phyloP scores from a whole-genome alignment of 495 filamentous ascomycete species.

The Hypoxylon cercidicola region DNA sequence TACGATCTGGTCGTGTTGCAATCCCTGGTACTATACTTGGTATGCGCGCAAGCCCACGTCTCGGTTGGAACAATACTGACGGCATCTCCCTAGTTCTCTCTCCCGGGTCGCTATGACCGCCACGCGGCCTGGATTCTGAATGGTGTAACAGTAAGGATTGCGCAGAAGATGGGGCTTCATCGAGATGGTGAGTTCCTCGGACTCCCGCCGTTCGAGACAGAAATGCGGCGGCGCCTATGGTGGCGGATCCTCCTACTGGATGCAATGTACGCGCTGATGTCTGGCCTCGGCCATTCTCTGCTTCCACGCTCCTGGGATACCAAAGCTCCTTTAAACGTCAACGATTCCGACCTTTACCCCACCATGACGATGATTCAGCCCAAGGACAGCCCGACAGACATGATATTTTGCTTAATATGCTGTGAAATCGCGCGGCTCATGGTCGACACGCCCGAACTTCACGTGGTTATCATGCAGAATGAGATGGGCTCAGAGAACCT shows the following conservation, averaged over 20 bases:
- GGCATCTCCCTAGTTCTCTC: constrained; percentile 50
- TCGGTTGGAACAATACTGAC: constrained; percentile 5
- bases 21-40: constrained; percentile 63
- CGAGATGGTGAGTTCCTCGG: constrained; percentile 74
- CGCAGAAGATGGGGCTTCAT: constrained; percentile 78
- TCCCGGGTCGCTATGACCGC: constrained; percentile 62
- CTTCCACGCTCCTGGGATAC: constrained; percentile 60
- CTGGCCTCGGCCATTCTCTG: constrained; percentile 69
- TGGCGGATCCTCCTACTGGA: constrained; percentile 79
- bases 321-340: constrained; percentile 62
- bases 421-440: constrained; percentile 62
- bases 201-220: constrained; percentile 71
- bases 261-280: constrained; percentile 64
- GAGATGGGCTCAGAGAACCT: constrained; percentile 43
- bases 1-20: constrained; percentile 65
- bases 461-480: constrained; percentile 54
- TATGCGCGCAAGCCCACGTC: constrained; percentile 43
- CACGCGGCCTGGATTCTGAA: constrained; percentile 63
- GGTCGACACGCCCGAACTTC: constrained; percentile 55
- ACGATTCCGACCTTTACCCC: constrained; percentile 68
- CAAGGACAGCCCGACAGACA: constrained; percentile 70
- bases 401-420: constrained; percentile 72
- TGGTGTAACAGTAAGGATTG: constrained; percentile 70
- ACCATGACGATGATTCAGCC: constrained; percentile 64
- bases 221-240: constrained; percentile 76